These are phyloP conservation scores for Begonia masoniana DNA, from an alignment of 306 rosid genomes.

Conservation along the genomic window DNA sequence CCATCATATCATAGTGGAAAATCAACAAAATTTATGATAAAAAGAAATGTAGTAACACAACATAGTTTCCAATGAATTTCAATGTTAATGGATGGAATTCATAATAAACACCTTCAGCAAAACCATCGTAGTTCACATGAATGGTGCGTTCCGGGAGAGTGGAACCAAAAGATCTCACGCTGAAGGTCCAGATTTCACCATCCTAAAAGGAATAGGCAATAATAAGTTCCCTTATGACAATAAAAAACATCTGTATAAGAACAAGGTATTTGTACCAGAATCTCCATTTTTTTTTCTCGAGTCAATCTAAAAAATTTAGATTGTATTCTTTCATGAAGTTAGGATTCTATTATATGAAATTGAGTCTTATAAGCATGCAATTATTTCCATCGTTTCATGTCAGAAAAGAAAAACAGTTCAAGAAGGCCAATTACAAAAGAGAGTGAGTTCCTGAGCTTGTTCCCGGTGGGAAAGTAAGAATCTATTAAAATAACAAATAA, in stretches of 20 bases:
- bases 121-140: conserved; percentile 79
- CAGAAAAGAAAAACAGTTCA: too few species aligned
- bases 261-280: background rate
- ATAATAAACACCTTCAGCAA: conserved; percentile 63
- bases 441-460: too few species aligned
- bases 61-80: background rate
- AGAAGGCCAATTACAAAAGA: too few species aligned
- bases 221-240: background rate
- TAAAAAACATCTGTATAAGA: background rate
- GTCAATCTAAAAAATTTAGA: too few species aligned
- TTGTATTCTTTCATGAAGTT: too few species aligned
- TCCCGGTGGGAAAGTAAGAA: too few species aligned
- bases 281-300: background rate
- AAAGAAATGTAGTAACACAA: background rate
- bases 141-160: conserved; percentile 75
- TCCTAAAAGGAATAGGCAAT: conserved; percentile 35
- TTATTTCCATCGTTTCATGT: too few species aligned
- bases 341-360: too few species aligned
- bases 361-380: too few species aligned
- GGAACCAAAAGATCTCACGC: conserved; percentile 82
- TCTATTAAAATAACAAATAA: too few species aligned
- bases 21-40: conserved; percentile 4
- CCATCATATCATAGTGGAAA: conserved; percentile 6
- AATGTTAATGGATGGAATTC: background rate
- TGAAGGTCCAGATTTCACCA: conserved; percentile 93